phyloP scores from a whole-genome alignment of 1,284 basidiomycete species.

The Rhodotorula sp. region DNA sequence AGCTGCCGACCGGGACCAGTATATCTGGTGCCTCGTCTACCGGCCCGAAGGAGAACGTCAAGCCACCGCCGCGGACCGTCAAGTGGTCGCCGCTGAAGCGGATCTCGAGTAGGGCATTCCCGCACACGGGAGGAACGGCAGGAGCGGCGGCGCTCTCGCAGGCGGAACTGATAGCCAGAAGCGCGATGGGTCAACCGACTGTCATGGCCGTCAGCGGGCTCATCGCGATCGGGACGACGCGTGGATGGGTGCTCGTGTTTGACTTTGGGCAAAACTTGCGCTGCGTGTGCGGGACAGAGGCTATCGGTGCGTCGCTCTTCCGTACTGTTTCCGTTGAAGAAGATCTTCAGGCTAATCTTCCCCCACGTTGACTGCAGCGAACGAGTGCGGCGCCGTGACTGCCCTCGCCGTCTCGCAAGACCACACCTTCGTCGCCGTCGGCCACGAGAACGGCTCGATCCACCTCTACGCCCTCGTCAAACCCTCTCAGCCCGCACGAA shows the following conservation, averaged over 20 bases:
- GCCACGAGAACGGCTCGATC: slow-evolving; percentile 80
- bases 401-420: slow-evolving; percentile 88
- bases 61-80: slow-evolving; percentile 48
- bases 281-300: slow-evolving; percentile 69
- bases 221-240: slow-evolving; percentile 82
- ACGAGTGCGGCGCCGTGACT: slow-evolving; percentile 73
- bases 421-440: slow-evolving; percentile 86
- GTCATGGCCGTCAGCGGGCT: slow-evolving; percentile 82
- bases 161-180: slow-evolving; percentile 13
- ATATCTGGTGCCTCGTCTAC: slow-evolving; percentile 3
- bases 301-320: slow-evolving; percentile 57
- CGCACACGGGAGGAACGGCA: slow-evolving; percentile 18
- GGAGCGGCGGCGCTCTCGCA: slow-evolving; percentile 6
- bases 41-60: neutral
- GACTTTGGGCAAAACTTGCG: slow-evolving; percentile 80
- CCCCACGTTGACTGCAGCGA: slow-evolving; percentile 52
- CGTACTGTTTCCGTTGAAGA: neutral
- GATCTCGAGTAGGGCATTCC: slow-evolving; percentile 59
- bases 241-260: slow-evolving; percentile 76
- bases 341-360: neutral
- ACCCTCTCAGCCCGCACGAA: slow-evolving; percentile 59
- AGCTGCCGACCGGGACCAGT: slow-evolving; percentile 4
- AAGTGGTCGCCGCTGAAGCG: slow-evolving; percentile 72
- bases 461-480: slow-evolving; percentile 79
- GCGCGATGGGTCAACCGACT: slow-evolving; percentile 62